A percentile compares a stretch with the other conserved stretches of the same genome.
Evolutionary conservation across 2,329 filamentous ascomycete genomes (phyloP).

Genomic region (Penicillium fuscoglaucum): DNA sequence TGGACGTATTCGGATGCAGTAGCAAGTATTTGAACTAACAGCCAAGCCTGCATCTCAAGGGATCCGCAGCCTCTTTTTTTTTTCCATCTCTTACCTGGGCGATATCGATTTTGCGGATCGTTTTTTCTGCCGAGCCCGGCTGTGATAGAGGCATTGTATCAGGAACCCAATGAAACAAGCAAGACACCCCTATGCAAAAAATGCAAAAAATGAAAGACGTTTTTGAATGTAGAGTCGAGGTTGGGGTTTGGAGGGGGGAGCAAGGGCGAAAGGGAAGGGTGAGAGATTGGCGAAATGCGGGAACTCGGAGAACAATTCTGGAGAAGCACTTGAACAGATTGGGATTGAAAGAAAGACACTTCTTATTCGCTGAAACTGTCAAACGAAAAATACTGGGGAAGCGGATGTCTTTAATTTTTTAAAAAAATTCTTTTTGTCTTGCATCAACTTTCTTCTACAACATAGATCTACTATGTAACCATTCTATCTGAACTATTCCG

Average conservation of each 20-base stretch:
- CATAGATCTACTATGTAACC: background rate
- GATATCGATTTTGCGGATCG: constrained; percentile 45
- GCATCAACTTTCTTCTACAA: background rate
- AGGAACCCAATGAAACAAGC: constrained; percentile 2
- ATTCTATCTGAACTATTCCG: background rate
- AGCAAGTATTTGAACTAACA: background rate
- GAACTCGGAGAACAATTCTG: constrained; percentile 5
- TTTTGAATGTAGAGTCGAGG: background rate
- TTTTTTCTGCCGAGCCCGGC: constrained; percentile 38
- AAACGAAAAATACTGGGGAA: background rate
- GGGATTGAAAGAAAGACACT: background rate
- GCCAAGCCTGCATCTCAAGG: background rate
- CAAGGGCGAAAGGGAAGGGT: constrained; percentile 20
- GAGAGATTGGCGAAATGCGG: constrained; percentile 15
- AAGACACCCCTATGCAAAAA: constrained; percentile 9
- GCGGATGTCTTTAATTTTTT: background rate
- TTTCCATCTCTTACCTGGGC: constrained; percentile 36
- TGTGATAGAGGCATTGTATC: constrained; percentile 35
- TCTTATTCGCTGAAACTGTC: background rate
- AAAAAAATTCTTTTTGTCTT: no score
- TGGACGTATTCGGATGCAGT: background rate
- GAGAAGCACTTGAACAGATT: constrained; percentile 10
- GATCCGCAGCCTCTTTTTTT: background rate
- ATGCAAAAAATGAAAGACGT: background rate
- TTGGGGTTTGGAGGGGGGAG: constrained; percentile 14